A percentile compares a stretch with the other conserved stretches of the same genome.
phyloP scores from a whole-genome alignment of 805 yeast species.

The Yamadazyma endophytica region DNA sequence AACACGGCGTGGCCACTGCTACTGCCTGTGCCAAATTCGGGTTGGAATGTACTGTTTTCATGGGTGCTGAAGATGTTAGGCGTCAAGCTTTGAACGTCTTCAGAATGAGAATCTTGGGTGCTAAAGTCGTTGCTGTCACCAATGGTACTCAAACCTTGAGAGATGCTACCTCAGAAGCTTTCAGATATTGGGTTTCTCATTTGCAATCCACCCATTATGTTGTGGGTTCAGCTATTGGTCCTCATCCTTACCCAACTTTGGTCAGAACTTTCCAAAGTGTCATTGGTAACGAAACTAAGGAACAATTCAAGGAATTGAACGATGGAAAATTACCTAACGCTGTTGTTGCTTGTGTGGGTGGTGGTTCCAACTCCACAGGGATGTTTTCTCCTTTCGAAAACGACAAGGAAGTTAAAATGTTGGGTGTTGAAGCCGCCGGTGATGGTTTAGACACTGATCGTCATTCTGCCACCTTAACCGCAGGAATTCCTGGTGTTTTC shows the following conservation, averaged over 20 bases:
- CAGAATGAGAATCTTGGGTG: slow-evolving; percentile 95
- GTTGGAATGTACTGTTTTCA: slow-evolving; percentile 85
- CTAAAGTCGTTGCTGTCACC: slow-evolving; percentile 87
- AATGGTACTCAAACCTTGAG: slow-evolving; percentile 95
- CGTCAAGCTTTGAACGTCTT: slow-evolving; percentile 98
- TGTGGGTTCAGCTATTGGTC: slow-evolving; percentile 98
- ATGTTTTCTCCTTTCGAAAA: slow-evolving; percentile 91
- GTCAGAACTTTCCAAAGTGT: slow-evolving; percentile 98
- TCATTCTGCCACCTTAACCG: slow-evolving; percentile 95
- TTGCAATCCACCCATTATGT: slow-evolving; percentile 85
- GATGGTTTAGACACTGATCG: slow-evolving; percentile 85
- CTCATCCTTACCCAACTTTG: slow-evolving; percentile 97
- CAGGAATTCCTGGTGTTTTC: slow-evolving; percentile 94
- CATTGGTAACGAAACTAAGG: slow-evolving; percentile 91
- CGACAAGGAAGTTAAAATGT: slow-evolving; percentile 68
- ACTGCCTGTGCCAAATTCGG: slow-evolving; percentile 94
- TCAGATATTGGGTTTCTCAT: slow-evolving; percentile 91
- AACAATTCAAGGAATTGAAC: slow-evolving; percentile 77
- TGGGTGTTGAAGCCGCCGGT: slow-evolving; percentile 99
- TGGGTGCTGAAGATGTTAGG: slow-evolving; percentile 99
- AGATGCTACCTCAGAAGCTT: slow-evolving; percentile 97
- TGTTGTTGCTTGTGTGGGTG: slow-evolving; percentile 98
- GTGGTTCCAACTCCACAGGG: slow-evolving; percentile 97
- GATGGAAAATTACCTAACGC: slow-evolving; percentile 86
- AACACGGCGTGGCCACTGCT: slow-evolving; percentile 91